Conservation (phyloP, 2,329 filamentous ascomycete species). For the Coniella vitis region DNA sequence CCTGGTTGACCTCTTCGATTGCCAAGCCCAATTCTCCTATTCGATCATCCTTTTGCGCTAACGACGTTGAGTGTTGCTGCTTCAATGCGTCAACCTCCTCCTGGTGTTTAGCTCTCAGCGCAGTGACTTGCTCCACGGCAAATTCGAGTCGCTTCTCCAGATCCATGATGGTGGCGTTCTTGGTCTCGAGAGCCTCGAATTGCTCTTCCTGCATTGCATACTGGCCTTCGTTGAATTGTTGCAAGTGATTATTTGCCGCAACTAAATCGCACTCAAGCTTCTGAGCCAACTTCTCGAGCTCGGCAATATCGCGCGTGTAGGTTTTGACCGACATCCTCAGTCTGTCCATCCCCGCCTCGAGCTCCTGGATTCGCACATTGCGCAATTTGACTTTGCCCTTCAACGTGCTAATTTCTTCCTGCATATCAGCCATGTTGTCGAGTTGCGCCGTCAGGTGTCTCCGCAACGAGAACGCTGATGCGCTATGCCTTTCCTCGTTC, state of each 20-base stretch:
- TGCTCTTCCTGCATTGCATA: slow-evolving; percentile 29
- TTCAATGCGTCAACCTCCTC: slow-evolving; percentile 28
- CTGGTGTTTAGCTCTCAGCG: slow-evolving; percentile 26
- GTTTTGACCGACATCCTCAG: slow-evolving; percentile 45
- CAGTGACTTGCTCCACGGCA: slow-evolving; percentile 31
- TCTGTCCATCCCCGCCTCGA: slow-evolving; percentile 42
- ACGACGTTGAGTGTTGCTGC: slow-evolving; percentile 35
- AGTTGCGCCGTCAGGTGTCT: slow-evolving; percentile 50
- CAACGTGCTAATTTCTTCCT: slow-evolving; percentile 32
- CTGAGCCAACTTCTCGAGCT: slow-evolving; percentile 46
- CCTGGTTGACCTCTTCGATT: slow-evolving; percentile 38
- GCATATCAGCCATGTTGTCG: slow-evolving; percentile 41
- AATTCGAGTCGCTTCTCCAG: slow-evolving; percentile 39
- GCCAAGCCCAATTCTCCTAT: slow-evolving; percentile 43
- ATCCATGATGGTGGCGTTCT: slow-evolving; percentile 30
- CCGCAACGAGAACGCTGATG: slow-evolving; percentile 47
- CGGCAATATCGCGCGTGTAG: slow-evolving; percentile 46
- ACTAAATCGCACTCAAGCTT: slow-evolving; percentile 37
- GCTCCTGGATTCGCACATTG: slow-evolving; percentile 35
- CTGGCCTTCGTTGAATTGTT: slow-evolving; percentile 18
- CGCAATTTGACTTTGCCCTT: slow-evolving; percentile 23
- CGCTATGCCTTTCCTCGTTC: slow-evolving; percentile 50
- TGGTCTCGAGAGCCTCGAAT: slow-evolving; percentile 28
- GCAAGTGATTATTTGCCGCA: slow-evolving; percentile 21
- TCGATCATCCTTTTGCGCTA: slow-evolving; percentile 45